Evolutionary conservation across 2,329 filamentous ascomycete species (phyloP), one percentile per base, ranked within the genome.

Genomic region (Colletotrichum camelliae): DNA sequence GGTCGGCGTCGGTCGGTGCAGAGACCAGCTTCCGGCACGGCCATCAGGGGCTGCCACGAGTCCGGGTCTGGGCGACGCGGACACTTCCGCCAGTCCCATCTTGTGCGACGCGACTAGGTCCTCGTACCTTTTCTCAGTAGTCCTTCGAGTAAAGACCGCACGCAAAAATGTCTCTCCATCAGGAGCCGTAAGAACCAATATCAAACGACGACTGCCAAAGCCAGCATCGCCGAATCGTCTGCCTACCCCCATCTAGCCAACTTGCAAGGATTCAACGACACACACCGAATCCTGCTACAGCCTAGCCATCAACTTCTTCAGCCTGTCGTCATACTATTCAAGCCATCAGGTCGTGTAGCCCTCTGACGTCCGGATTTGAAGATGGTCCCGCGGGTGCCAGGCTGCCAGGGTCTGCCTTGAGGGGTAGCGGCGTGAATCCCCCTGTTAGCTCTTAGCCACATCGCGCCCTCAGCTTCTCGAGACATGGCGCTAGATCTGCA

Each of bases 11-110:
- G 29, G 64, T 48, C 35, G 55, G 60, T 27, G 55, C 33, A 27
- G 35, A 67, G 73, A 16, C 33, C 33, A 55, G 31, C 55, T 35
- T 24, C 57, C 70, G 27, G 64, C 48, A 13, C 58, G 39, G 39
- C 43, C 64, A 62, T 57, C 27, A 33, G 27, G 64, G 70, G 64
- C 70, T 75, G 73, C 70, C 73, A 73, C 70, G 70, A 75, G 73
- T 39, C 39, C 37, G 48, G 27, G 62, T 61, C 62, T 72, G 62
- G 55, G 73, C 69, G 57, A 67, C 62, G 57, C 69, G 68, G 72
- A 70, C 72, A 24, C 69, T 55, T 37, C 55, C 67, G 67, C 61
- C 68, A 35, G 27, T 62, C 70, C 16, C 16, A 48, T 33, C 64
- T 60, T 73, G 64, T 72, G 33, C 39, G 18, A 48, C 69, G 48